Conservation (phyloP, 129 eudicot genomes). For the Scalesia atractyloides region DNA sequence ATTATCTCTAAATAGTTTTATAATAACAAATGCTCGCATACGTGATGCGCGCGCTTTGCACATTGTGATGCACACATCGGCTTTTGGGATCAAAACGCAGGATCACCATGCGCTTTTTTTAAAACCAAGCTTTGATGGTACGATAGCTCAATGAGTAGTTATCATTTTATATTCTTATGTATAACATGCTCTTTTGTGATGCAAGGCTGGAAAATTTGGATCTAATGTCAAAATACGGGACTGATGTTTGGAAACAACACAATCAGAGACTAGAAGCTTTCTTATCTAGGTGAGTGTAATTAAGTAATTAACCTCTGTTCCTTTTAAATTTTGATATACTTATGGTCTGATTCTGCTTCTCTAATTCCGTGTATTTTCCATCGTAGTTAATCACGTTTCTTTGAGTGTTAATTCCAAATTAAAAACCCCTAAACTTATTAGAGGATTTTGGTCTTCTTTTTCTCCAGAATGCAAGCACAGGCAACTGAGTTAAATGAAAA, state of each 20-base stretch:
- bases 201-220: slow-evolving; percentile 90
- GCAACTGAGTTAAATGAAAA: slow-evolving; percentile 61
- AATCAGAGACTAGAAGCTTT: slow-evolving; percentile 87
- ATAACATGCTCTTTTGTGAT: slow-evolving; percentile 19
- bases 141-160: slow-evolving; percentile 7
- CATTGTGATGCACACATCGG: no score
- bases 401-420: neutral
- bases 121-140: neutral
- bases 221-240: slow-evolving; percentile 76
- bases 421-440: neutral
- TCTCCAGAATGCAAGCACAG: slow-evolving; percentile 71
- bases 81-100: no score
- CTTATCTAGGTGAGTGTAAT: slow-evolving; percentile 54
- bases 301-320: neutral
- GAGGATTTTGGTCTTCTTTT: slow-evolving; percentile 22
- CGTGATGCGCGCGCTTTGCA: no score
- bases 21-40: no score
- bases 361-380: slow-evolving; percentile 1
- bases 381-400: neutral
- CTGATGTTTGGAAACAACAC: slow-evolving; percentile 89
- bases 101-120: no score
- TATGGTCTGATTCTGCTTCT: slow-evolving; percentile 14
- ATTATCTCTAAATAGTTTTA: no score
- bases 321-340: neutral
- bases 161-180: neutral